Evolutionary conservation across 331 rosid species (phyloP).

Genomic region (Acacia concinna): DNA sequence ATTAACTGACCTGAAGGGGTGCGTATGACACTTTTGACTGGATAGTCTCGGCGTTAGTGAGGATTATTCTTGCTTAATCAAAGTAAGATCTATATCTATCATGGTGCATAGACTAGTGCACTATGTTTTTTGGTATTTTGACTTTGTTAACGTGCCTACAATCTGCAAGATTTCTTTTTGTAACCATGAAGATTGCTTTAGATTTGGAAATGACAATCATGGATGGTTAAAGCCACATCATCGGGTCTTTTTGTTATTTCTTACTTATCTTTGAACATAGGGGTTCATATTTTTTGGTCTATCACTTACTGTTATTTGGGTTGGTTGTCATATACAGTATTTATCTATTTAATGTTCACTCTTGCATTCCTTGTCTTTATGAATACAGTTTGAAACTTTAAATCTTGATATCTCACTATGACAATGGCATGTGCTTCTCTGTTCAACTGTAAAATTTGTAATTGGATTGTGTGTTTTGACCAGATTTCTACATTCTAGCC

Average conservation of each 20-base stretch:
- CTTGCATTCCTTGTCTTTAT: not conserved
- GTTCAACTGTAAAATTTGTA: not conserved
- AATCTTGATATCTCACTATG: not conserved
- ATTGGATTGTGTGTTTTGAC: not conserved
- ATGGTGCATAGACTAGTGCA: not conserved
- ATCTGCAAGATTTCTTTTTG: not conserved
- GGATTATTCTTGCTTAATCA: slow-evolving; percentile 1
- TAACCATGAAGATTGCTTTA: not conserved
- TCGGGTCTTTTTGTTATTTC: not conserved
- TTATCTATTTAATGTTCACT: not conserved
- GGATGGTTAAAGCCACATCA: not conserved
- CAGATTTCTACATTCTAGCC: not conserved
- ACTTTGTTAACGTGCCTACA: not conserved
- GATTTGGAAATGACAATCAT: slow-evolving; percentile 8
- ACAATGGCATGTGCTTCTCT: not conserved
- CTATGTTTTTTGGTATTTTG: not conserved
- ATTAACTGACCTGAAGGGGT: not conserved
- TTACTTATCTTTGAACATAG: not conserved
- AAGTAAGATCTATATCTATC: not conserved
- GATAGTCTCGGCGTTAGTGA: not conserved
- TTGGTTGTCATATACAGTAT: not conserved
- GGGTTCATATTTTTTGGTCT: not conserved
- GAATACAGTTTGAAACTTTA: slow-evolving; percentile 4
- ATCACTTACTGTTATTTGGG: not conserved
- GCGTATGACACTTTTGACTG: not conserved